Conservation (phyloP, 306 rosid species). For the Vigna reflexopilosa region DNA sequence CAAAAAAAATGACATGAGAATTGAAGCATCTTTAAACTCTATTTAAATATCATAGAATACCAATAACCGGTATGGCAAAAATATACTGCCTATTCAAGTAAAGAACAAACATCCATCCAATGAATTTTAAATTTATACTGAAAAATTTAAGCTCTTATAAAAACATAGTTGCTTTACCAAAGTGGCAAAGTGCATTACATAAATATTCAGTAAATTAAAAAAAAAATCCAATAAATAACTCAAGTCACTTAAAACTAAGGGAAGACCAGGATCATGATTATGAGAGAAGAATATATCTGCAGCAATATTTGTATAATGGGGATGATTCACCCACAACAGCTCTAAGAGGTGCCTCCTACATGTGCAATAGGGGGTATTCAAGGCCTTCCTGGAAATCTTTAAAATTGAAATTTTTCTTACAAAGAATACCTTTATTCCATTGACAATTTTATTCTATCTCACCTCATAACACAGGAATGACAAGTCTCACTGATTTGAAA, state of each 20-base stretch:
- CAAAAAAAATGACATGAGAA: neutral
- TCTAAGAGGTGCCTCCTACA: conserved; percentile 15
- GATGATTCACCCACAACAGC: conserved; percentile 38
- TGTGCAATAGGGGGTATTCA: conserved; percentile 12
- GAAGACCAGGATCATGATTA: neutral
- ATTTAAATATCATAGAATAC: conserved; percentile 30
- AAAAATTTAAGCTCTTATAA: conserved; percentile 8
- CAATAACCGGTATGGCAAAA: conserved; percentile 17
- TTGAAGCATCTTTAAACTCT: conserved; percentile 12
- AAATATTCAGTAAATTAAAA: conserved; percentile 33
- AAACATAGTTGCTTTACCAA: neutral
- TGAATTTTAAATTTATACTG: conserved; percentile 2
- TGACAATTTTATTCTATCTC: conserved; percentile 24
- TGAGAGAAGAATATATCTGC: conserved; percentile 18
- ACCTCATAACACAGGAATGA: conserved; percentile 1
- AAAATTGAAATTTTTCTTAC: neutral
- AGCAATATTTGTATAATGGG: conserved; percentile 23
- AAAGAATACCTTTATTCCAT: neutral
- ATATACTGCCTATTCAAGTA: conserved; percentile 26
- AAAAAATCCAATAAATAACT: conserved; percentile 17
- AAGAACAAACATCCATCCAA: conserved; percentile 25
- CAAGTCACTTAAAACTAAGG: conserved; percentile 5
- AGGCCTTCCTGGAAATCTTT: neutral
- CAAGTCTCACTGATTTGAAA: conserved; percentile 4
- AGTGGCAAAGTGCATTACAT: conserved; percentile 17